A percentile compares a stretch with the other conserved stretches of the same genome.
phyloP scores from a whole-genome alignment of 192 early-diverging fungal species.

The Coemansia sp. region DNA sequence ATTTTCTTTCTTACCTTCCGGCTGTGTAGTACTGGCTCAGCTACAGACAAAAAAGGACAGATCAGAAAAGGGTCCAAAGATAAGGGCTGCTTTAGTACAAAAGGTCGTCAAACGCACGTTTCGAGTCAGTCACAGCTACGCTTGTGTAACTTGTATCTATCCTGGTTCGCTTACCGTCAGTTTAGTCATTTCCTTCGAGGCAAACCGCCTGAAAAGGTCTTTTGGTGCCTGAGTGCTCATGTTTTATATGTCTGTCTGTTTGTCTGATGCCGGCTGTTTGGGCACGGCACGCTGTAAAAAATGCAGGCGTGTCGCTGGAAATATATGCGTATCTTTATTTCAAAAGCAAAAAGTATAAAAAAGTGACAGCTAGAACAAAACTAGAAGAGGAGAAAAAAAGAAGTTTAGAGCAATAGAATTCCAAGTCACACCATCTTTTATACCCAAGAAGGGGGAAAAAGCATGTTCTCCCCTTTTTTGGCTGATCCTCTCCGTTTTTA shows the following conservation, averaged over 20 bases:
- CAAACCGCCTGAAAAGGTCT: constrained; percentile 47
- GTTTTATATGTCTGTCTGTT: neutral
- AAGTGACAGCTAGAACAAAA: neutral
- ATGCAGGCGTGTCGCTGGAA: too few relatives aligned
- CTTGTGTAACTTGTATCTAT: too few relatives aligned
- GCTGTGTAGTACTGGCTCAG: constrained; percentile 53
- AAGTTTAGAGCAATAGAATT: neutral
- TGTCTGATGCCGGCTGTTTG: neutral
- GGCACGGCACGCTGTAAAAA: too few relatives aligned
- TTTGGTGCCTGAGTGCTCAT: constrained; percentile 10
- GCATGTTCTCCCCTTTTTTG: neutral
- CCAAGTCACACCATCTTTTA: neutral
- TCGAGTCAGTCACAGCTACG: too few relatives aligned
- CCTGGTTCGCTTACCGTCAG: constrained; percentile 33
- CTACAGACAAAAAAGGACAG: constrained; percentile 18
- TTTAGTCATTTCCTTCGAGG: constrained; percentile 53
- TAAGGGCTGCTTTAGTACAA: neutral
- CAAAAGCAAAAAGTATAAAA: neutral
- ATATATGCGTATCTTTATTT: neutral
- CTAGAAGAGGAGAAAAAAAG: constrained; percentile 4
- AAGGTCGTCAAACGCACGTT: neutral
- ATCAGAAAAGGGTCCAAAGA: neutral
- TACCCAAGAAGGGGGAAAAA: too few relatives aligned
- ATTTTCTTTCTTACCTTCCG: constrained; percentile 27
- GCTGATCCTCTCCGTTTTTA: neutral